These are phyloP conservation scores for Quercus phellos DNA, from an alignment of 331 rosid species.

Conservation along the genomic window DNA sequence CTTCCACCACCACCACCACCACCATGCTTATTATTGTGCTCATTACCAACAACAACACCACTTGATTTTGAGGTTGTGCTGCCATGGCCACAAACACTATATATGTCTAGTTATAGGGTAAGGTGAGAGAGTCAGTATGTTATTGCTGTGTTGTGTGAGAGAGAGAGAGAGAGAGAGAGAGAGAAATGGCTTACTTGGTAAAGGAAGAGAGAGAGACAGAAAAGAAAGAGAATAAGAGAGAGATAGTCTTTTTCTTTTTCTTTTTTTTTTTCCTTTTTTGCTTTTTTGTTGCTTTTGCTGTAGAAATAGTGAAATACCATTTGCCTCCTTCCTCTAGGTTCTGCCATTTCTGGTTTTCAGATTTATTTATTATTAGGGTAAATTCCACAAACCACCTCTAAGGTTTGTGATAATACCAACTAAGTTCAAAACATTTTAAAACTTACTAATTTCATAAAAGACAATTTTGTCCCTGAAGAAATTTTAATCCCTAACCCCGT, in stretches of 20 bases:
- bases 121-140: neutral
- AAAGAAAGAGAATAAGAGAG: neutral
- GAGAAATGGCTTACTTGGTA: conserved; percentile 39
- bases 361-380: too few relatives aligned
- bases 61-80: conserved; percentile 5
- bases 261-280: neutral
- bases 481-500: too few relatives aligned
- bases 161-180: neutral
- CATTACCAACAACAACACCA: neutral
- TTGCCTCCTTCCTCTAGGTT: too few relatives aligned
- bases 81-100: conserved; percentile 41
- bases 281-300: neutral
- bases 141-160: too few relatives aligned
- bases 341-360: too few relatives aligned
- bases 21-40: neutral
- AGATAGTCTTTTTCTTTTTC: neutral
- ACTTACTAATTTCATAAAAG: too few relatives aligned
- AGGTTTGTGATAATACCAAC: too few relatives aligned
- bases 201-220: conserved; percentile 44
- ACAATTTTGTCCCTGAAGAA: too few relatives aligned
- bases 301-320: too few relatives aligned
- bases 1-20: conserved; percentile 8
- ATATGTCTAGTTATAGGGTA: conserved; percentile 20
- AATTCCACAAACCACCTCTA: too few relatives aligned
- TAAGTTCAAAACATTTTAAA: too few relatives aligned